Base-by-base conservation (phyloP, 306 rosid species). In the Begonia fuchsioides region DNA sequence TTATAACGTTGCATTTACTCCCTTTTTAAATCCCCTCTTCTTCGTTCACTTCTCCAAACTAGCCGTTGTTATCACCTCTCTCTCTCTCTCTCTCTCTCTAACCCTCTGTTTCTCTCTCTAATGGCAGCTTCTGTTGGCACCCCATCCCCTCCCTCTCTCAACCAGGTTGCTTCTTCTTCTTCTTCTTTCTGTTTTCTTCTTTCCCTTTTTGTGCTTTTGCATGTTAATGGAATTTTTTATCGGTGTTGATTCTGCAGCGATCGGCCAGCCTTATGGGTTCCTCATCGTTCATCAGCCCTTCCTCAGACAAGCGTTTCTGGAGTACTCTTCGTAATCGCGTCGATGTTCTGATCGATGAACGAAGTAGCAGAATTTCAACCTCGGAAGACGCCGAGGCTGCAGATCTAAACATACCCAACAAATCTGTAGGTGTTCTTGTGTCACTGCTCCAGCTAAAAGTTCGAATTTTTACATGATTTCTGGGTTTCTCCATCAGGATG, bases 241-340 rank as follows among this genome's bases (percentile, higher is more conserved):
- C n/a, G n/a, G n/a, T 2, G 3, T 19, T 2, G 3, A 19, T 2
- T 44, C 52, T 38, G 45, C 45, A 71, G 80, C 74, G 72, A n/a
- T 47, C 64, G 4, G 19, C 70, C 0, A 15, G 12, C 44, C n/a
- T 12, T 1, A 40, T 63, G 73, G 68, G 40, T 19, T 19, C 3
- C 53, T 67, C 68, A 49, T 58, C 95, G 16, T 77, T 82, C 35
- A 26, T 58, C 58, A 79, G 78, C 52, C 95, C 94, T 9, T 72
- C 87, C 50, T 82, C 96, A 0, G 96, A 92, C 57, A 51, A 68
- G 61, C 79, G 86, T 15, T 75, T 82, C 62, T 92, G 96, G 96
- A 75, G 76, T 70, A 55, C 72, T 17, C 87, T 92, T 38, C 78
- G 61, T 2, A 26, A 49, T 66, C 69, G 81, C 13, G 43, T 79